Conservation (phyloP, 1,139 yeast genomes). For the Scheffersomyces titani region DNA sequence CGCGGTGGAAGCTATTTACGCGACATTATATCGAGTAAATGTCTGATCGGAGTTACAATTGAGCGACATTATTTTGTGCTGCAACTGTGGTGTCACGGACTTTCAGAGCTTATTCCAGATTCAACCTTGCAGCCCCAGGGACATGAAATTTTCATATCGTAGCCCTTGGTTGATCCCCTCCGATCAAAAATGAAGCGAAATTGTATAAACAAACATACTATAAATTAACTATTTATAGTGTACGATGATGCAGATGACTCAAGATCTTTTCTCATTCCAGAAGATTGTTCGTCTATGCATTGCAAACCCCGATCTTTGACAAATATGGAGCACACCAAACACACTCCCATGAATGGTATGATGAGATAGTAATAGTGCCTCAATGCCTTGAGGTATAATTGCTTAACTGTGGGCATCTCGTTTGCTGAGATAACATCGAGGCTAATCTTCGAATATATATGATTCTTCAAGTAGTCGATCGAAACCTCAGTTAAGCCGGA, state of each 20-base stretch:
- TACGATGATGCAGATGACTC: constrained; percentile 11
- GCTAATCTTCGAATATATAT: constrained; percentile 36
- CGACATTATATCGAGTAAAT: neutral
- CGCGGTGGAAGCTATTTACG: too few relatives aligned
- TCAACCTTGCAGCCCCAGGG: neutral
- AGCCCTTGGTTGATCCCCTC: neutral
- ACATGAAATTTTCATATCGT: neutral
- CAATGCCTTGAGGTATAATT: constrained; percentile 38
- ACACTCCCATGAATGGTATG: constrained; percentile 44
- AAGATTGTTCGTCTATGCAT: constrained; percentile 37
- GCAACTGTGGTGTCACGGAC: neutral
- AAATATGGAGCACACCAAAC: constrained; percentile 36
- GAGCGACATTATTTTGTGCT: neutral
- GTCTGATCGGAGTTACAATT: neutral
- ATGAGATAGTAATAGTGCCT: constrained; percentile 41
- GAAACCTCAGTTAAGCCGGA: constrained; percentile 11
- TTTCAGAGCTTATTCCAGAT: neutral
- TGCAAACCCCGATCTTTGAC: constrained; percentile 45
- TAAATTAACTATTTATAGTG: neutral
- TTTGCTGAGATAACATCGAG: constrained; percentile 19
- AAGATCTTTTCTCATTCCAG: constrained; percentile 7
- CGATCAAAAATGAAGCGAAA: too few relatives aligned
- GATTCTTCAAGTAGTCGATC: constrained; percentile 22
- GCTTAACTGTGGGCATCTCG: constrained; percentile 27
- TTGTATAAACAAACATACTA: neutral